Evolutionary conservation across 83 land plant species (phyloP).

Genomic region (Isoetes engelmannii): DNA sequence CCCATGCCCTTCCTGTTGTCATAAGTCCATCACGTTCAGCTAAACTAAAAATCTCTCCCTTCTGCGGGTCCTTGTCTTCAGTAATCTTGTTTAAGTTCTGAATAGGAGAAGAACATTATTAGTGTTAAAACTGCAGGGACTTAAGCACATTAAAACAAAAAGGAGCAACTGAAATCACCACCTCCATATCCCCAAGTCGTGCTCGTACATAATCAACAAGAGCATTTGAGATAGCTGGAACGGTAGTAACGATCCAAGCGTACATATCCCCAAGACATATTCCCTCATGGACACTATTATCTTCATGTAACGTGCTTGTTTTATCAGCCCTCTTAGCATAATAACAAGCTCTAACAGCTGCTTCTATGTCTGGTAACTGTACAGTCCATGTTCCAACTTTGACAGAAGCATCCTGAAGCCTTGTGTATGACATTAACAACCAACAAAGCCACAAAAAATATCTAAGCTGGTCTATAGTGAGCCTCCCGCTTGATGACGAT

Average conservation of each 20-base stretch:
- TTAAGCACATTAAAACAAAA: background rate
- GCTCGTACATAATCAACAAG: conserved; percentile 4
- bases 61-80: too few species aligned
- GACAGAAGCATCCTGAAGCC: background rate
- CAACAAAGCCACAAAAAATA: conserved; percentile 16
- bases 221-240: background rate
- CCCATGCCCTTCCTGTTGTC: conserved; percentile 24
- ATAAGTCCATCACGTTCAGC: background rate
- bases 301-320: background rate
- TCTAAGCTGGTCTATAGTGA: background rate
- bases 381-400: background rate
- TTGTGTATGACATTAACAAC: background rate
- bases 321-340: background rate
- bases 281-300: background rate
- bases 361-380: conserved; percentile 5
- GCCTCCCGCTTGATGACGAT: background rate
- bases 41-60: too few species aligned
- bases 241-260: conserved; percentile 1
- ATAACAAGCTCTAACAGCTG: background rate
- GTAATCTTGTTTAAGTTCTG: too few species aligned
- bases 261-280: background rate
- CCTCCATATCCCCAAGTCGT: background rate
- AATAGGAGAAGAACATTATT: too few species aligned
- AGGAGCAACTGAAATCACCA: background rate
- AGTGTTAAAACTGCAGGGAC: too few species aligned